phyloP scores from a whole-genome alignment of 169 alveolate species.

The Babesia microti region DNA sequence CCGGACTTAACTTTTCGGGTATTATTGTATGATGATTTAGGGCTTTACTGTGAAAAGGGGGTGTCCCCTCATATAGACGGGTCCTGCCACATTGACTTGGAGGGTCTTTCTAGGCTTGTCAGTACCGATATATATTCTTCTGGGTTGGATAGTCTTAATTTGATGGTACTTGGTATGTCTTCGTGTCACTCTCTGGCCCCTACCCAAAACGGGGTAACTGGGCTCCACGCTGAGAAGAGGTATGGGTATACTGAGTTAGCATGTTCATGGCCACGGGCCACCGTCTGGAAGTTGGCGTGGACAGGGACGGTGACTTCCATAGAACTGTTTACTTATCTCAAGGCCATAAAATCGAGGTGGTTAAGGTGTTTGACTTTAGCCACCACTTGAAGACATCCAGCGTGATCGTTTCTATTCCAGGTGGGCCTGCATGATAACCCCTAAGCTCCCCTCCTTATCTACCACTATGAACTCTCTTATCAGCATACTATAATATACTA shows the following conservation, averaged over 20 bases:
- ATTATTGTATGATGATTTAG: conserved; percentile 5
- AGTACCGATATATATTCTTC: too few relatives aligned
- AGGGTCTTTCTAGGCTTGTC: too few relatives aligned
- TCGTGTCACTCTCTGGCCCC: conserved; percentile 48
- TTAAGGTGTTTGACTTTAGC: conserved; percentile 36
- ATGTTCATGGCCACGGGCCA: conserved; percentile 50
- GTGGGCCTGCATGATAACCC: not conserved
- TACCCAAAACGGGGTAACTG: conserved; percentile 21
- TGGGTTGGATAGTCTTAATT: not conserved
- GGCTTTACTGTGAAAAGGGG: too few relatives aligned
- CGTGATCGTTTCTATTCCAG: conserved; percentile 20
- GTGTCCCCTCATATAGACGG: too few relatives aligned
- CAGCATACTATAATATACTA: not conserved
- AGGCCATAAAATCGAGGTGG: conserved; percentile 20
- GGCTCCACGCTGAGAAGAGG: conserved; percentile 50
- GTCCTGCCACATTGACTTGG: too few relatives aligned
- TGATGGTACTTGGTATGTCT: conserved; percentile 28
- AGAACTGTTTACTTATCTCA: too few relatives aligned
- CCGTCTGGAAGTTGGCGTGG: conserved; percentile 33
- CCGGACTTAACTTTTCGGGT: conserved; percentile 74
- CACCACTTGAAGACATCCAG: conserved; percentile 45
- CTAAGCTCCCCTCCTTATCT: not conserved
- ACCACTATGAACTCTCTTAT: not conserved
- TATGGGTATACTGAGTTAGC: conserved; percentile 14
- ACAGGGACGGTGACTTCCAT: conserved; percentile 27